Evolutionary conservation across 1,139 yeast genomes (phyloP).

Genomic region (Schwanniomyces etchellsii): DNA sequence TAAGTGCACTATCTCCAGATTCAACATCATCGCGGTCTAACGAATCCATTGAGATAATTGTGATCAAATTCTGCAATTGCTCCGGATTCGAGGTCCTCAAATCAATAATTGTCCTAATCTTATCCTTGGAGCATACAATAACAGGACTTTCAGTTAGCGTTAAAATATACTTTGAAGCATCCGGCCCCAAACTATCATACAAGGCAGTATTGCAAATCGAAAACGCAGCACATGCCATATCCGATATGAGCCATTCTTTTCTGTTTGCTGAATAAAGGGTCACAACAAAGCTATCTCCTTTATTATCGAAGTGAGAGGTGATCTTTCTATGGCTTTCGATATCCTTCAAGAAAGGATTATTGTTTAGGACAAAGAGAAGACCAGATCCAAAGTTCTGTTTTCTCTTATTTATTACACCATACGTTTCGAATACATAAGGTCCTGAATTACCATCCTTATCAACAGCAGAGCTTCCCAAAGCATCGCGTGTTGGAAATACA

Average conservation of each 20-base stretch:
- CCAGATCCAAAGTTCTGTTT: conserved; percentile 61
- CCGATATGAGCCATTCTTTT: conserved; percentile 34
- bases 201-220: conserved; percentile 35
- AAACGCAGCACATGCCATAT: conserved; percentile 30
- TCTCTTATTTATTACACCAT: conserved; percentile 32
- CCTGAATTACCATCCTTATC: conserved; percentile 36
- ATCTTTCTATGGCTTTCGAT: conserved; percentile 19
- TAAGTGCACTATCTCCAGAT: conserved; percentile 10
- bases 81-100: conserved; percentile 20
- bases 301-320: conserved; percentile 15
- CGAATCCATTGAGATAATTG: conserved; percentile 37
- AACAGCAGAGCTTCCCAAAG: conserved; percentile 28
- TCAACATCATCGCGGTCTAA: conserved; percentile 16
- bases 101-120: conserved; percentile 20
- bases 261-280: conserved; percentile 32
- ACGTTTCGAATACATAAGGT: conserved; percentile 46
- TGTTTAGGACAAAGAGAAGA: conserved; percentile 44
- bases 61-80: conserved; percentile 23
- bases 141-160: conserved; percentile 30
- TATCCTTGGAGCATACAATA: conserved; percentile 29
- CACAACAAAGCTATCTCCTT: conserved; percentile 25
- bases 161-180: conserved; percentile 30
- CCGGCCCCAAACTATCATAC: conserved; percentile 37
- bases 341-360: conserved; percentile 33
- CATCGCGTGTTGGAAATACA: conserved; percentile 33